A percentile compares a stretch with the other conserved stretches of the same genome.
Conservation (phyloP, 1,284 basidiomycete species). For the Marasmius sp. region DNA sequence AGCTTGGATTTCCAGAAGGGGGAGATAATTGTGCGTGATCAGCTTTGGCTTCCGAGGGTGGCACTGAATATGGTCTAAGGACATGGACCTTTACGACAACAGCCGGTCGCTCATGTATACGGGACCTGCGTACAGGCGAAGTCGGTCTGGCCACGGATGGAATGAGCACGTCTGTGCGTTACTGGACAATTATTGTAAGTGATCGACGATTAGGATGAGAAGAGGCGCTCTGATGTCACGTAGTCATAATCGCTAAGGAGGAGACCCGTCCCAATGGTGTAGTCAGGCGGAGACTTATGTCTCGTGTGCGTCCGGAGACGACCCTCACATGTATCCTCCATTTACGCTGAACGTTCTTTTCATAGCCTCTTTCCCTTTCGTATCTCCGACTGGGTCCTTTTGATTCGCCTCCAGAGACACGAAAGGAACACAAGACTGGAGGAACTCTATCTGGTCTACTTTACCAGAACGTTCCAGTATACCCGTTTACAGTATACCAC, state of each 20-base stretch:
- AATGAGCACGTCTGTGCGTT: conserved; percentile 64
- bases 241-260: conserved; percentile 66
- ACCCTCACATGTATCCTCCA: background rate
- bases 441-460: conserved; percentile 57
- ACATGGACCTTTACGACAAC: conserved; percentile 76
- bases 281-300: conserved; percentile 54
- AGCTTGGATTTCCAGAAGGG: conserved; percentile 70
- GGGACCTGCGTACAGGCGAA: conserved; percentile 52
- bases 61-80: conserved; percentile 39
- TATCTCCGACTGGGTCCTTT: conserved; percentile 73
- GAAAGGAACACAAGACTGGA: conserved; percentile 63
- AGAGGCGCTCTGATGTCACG: conserved; percentile 38
- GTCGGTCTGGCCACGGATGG: conserved; percentile 47
- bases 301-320: conserved; percentile 48
- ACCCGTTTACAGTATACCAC: conserved; percentile 76
- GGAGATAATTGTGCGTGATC: conserved; percentile 67
- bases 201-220: background rate
- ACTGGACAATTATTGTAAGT: conserved; percentile 75
- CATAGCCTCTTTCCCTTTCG: conserved; percentile 72
- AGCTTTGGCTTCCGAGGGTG: background rate
- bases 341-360: conserved; percentile 1
- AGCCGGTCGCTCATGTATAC: conserved; percentile 68
- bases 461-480: conserved; percentile 51
- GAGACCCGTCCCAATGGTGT: conserved; percentile 49
- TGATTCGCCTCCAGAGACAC: conserved; percentile 51